Evolutionary conservation across 2,329 filamentous ascomycete species (phyloP).

Genomic region (Trichophyton schoenleinii): DNA sequence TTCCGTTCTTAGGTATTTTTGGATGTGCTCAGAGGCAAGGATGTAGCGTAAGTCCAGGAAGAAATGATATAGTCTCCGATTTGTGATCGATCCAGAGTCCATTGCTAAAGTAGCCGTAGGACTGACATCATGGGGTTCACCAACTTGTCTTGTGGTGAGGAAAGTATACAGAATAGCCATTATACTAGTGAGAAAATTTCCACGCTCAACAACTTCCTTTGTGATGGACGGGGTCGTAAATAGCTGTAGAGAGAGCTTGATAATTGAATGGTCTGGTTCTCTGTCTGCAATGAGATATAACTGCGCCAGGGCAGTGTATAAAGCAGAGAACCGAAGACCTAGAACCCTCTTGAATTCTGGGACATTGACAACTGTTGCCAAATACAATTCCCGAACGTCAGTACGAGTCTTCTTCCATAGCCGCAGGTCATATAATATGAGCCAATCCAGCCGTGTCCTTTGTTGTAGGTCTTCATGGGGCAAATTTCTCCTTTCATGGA

Average conservation of each 20-base stretch:
- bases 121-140: constrained; percentile 79
- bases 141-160: constrained; percentile 87
- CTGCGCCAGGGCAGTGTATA: constrained; percentile 89
- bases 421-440: constrained; percentile 85
- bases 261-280: constrained; percentile 95
- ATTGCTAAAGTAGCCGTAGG: constrained; percentile 79
- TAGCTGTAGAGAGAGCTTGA: constrained; percentile 94
- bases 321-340: constrained; percentile 80
- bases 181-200: constrained; percentile 89
- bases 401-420: constrained; percentile 95
- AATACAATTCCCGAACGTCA: constrained; percentile 83
- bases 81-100: constrained; percentile 87
- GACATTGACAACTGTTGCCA: constrained; percentile 89
- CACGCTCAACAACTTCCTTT: constrained; percentile 83
- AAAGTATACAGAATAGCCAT: constrained; percentile 97
- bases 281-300: constrained; percentile 90
- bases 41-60: constrained; percentile 90
- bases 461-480: constrained; percentile 79
- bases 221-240: constrained; percentile 94
- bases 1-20: constrained; percentile 69
- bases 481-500: constrained; percentile 45
- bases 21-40: constrained; percentile 76
- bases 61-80: constrained; percentile 93
- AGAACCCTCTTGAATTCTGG: constrained; percentile 92
- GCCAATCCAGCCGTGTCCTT: constrained; percentile 80